Conservation (phyloP, 2,329 filamentous ascomycete genomes). For the Stagonosporopsis tanaceti region DNA sequence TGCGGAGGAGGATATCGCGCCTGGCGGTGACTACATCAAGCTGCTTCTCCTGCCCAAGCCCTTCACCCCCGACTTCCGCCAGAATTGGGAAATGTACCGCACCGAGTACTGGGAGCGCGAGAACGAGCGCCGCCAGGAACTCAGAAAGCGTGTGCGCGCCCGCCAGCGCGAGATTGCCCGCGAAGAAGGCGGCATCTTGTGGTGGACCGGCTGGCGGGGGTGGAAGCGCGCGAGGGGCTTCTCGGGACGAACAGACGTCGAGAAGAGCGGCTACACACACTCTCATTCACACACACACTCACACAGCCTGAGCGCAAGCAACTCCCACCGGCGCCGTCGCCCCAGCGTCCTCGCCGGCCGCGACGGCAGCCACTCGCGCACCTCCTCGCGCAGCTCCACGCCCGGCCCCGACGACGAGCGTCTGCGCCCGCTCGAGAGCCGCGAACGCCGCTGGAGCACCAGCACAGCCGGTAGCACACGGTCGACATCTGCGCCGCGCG, state of each 20-base stretch:
- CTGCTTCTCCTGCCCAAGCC: conserved; percentile 90
- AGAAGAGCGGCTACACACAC: conserved; percentile 36
- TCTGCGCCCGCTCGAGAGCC: conserved; percentile 31
- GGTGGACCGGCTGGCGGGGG: conserved; percentile 81
- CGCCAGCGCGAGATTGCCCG: conserved; percentile 73
- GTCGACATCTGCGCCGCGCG: conserved; percentile 25
- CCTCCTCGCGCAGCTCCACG: conserved; percentile 42
- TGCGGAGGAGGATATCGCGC: conserved; percentile 88
- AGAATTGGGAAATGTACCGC: conserved; percentile 96
- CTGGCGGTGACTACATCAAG: conserved; percentile 91
- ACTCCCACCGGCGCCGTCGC: conserved; percentile 35
- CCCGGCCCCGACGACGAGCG: conserved; percentile 39
- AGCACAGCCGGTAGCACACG: conserved; percentile 43
- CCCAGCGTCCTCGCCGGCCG: conserved; percentile 40
- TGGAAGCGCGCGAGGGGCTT: conserved; percentile 51
- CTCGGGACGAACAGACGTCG: conserved; percentile 35
- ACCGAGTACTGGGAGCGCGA: conserved; percentile 97
- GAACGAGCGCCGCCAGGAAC: conserved; percentile 82
- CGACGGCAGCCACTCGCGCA: conserved; percentile 42
- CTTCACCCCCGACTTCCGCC: conserved; percentile 91
- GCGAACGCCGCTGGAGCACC: conserved; percentile 45
- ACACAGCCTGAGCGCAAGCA: conserved; percentile 9
- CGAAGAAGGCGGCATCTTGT: conserved; percentile 76
- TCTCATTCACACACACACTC: conserved; percentile 6
- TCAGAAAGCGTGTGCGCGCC: conserved; percentile 74